These are phyloP conservation scores for Coprinellus aureogranulatus DNA, from an alignment of 768 basidiomycete species.

Conservation along the genomic window DNA sequence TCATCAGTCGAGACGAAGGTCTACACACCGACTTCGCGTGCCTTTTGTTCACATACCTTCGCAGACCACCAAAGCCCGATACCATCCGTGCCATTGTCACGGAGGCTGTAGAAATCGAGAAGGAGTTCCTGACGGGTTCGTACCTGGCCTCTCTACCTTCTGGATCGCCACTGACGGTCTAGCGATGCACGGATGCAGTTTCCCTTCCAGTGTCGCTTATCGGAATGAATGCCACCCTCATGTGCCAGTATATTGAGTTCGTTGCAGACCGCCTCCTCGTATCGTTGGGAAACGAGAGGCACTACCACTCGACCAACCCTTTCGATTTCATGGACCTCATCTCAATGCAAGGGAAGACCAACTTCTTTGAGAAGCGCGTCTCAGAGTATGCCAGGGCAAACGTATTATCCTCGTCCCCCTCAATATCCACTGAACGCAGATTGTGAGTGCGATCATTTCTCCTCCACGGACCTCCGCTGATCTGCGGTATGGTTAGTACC, in stretches of 20 bases:
- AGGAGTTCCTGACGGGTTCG: conserved; percentile 82
- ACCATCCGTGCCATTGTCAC: conserved; percentile 70
- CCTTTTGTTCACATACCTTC: conserved; percentile 83
- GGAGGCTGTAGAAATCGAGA: conserved; percentile 85
- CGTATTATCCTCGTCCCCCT: conserved; percentile 37
- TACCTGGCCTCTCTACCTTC: conserved; percentile 24
- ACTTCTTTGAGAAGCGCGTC: conserved; percentile 97
- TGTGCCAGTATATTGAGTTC: conserved; percentile 93
- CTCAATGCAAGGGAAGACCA: conserved; percentile 93
- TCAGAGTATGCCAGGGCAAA: conserved; percentile 76
- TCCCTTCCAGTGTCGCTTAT: conserved; percentile 87
- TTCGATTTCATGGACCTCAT: conserved; percentile 97
- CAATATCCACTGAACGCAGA: conserved; percentile 13
- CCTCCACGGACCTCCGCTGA: too few species aligned
- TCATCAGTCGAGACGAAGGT: conserved; percentile 95
- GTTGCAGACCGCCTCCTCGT: conserved; percentile 90
- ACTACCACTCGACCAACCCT: conserved; percentile 81
- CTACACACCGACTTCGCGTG: conserved; percentile 98
- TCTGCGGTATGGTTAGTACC: background rate
- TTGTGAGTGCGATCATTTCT: conserved; percentile 25
- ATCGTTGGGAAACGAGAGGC: conserved; percentile 83
- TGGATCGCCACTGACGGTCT: conserved; percentile 19
- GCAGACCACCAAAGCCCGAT: conserved; percentile 81
- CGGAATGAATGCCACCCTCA: conserved; percentile 88
- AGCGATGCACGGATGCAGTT: conserved; percentile 38